Evolutionary conservation across 208 protist species (phyloP).

Genomic region (Phytomonas sp.): DNA sequence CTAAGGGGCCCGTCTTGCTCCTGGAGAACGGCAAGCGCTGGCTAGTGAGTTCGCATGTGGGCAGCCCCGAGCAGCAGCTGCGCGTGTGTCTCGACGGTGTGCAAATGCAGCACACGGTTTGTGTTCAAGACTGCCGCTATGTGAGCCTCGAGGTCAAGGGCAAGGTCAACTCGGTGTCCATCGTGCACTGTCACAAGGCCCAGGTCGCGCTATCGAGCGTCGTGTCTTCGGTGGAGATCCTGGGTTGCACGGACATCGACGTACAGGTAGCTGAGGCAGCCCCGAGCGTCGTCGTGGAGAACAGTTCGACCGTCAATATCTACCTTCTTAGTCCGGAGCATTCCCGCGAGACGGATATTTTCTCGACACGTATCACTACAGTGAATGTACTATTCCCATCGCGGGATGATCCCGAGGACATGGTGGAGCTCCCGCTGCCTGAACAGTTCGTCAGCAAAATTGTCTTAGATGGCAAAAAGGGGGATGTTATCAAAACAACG

Average conservation of each 20-base stretch:
- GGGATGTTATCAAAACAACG: slow-evolving; percentile 33
- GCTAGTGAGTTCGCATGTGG: slow-evolving; percentile 49
- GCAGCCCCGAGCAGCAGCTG: slow-evolving; percentile 26
- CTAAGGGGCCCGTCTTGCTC: slow-evolving; percentile 18
- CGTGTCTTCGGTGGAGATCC: slow-evolving; percentile 62
- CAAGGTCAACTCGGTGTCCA: slow-evolving; percentile 73
- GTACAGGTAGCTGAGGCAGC: slow-evolving; percentile 52
- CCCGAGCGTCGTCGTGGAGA: slow-evolving; percentile 59
- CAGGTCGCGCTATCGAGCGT: slow-evolving; percentile 61
- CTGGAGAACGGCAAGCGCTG: slow-evolving; percentile 69
- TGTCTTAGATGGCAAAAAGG: slow-evolving; percentile 26
- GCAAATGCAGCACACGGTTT: slow-evolving; percentile 64
- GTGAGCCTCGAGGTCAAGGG: slow-evolving; percentile 51
- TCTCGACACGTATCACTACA: slow-evolving; percentile 63
- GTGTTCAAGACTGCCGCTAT: slow-evolving; percentile 62
- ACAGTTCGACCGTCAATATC: slow-evolving; percentile 49
- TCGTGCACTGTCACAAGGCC: slow-evolving; percentile 63
- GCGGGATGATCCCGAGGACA: slow-evolving; percentile 35
- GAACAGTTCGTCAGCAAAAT: slow-evolving; percentile 77
- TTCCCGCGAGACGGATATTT: slow-evolving; percentile 55
- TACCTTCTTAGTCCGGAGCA: slow-evolving; percentile 53
- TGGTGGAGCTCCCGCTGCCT: slow-evolving; percentile 63
- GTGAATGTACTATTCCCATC: slow-evolving; percentile 69
- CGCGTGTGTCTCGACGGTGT: slow-evolving; percentile 42
- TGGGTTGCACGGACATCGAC: slow-evolving; percentile 51